Base-by-base conservation (phyloP, 1,139 yeast genomes). In the Saccharomyces hybrid region DNA sequence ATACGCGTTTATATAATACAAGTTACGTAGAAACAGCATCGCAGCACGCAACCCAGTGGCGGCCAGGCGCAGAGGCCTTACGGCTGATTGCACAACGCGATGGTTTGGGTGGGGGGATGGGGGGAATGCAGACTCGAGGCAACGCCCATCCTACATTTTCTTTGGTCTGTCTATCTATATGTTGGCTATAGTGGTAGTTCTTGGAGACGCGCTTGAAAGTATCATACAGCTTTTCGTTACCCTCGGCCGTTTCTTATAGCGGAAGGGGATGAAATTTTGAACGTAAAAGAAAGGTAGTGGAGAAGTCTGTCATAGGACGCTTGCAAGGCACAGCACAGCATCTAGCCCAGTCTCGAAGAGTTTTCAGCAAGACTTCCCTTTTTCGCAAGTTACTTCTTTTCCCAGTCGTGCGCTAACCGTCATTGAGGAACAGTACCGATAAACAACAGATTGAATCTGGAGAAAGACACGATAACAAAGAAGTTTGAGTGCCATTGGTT, bases 201-300 rank as follows among this genome's bases (percentile, higher is more conserved):
- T 19, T 19, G 19, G 19, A 19, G 19, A 19, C 19, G 19, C 19
- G 19, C 19, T 19, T 19, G 19, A 19, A 19, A 19, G 19, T 19
- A 19, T 19, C 19, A 19, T 19, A 19, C 23, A 19, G 23, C 23
- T 19, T 19, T 19, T 19, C 23, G 44, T 38, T 38, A 38, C 44
- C 44, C 44, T 38, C 44, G 25, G 44, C 44, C 0, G 5, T 4
- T 16, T 8, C 44, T 38, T 16, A 16, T 38, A 16, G 25, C 44
- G 44, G 44, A 38, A 38, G 44, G 42, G 44, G 44, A 38, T 38
- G 41, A 38, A 38, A 38, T 38, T 38, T 38, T 38, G 9, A 38
- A 16, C 44, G 26, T 38, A 16, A 16, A 19, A 38, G 44, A 38
- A 38, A 38, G 44, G 23, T 19, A 2, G 9, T 38, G 5, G 13